Evolutionary conservation across 345 rosid genomes (phyloP).

Genomic region (rapeseed (Brassica napus)): DNA sequence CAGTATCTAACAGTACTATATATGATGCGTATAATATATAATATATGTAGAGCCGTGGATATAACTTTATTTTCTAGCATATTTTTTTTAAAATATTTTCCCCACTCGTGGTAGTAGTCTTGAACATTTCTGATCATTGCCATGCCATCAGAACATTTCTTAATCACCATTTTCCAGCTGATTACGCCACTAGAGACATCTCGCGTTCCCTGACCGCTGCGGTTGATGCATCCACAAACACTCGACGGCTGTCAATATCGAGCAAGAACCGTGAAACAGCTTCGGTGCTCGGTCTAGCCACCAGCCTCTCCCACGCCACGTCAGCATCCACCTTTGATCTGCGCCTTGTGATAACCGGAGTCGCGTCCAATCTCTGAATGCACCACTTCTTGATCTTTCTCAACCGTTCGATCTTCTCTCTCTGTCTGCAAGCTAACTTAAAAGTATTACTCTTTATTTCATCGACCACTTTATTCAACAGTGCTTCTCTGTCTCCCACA

Average conservation of each 20-base stretch:
- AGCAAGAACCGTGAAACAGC: slow-evolving; percentile 50
- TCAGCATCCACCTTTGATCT: slow-evolving; percentile 50
- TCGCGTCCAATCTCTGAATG: slow-evolving; percentile 62
- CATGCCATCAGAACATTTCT: slow-evolving; percentile 13
- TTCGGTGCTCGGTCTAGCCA: slow-evolving; percentile 50
- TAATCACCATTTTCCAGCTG: slow-evolving; percentile 19
- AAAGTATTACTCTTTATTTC: slow-evolving; percentile 57
- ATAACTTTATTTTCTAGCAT: slow-evolving; percentile 15
- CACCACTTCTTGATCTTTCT: slow-evolving; percentile 57
- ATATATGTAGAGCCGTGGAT: neutral
- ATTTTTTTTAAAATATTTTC: neutral
- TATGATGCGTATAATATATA: slow-evolving; percentile 1
- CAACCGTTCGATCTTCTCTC: slow-evolving; percentile 61
- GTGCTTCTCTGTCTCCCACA: slow-evolving; percentile 24
- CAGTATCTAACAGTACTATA: slow-evolving; percentile 33
- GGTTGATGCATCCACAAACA: neutral
- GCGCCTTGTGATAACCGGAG: slow-evolving; percentile 48
- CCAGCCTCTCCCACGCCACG: slow-evolving; percentile 57
- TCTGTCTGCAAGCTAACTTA: slow-evolving; percentile 53
- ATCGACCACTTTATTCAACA: slow-evolving; percentile 49
- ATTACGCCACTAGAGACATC: slow-evolving; percentile 43
- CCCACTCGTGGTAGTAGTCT: slow-evolving; percentile 16
- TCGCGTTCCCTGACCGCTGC: slow-evolving; percentile 27
- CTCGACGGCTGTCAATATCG: slow-evolving; percentile 23
- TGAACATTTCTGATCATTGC: neutral